These are phyloP conservation scores for Yamadazyma diospyri DNA, from an alignment of 1,139 yeast species.

Conservation along the genomic window DNA sequence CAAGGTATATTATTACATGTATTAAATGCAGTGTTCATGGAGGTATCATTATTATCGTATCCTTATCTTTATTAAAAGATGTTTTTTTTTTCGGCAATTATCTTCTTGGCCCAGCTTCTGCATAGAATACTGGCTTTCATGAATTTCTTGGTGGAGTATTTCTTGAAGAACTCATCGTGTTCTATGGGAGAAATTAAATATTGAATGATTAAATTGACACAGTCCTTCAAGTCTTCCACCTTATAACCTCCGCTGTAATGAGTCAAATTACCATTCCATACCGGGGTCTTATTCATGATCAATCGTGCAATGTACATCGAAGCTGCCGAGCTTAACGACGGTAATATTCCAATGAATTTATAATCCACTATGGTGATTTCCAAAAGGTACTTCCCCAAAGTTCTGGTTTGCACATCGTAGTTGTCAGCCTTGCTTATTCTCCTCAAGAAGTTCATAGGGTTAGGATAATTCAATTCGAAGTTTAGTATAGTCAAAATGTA, in stretches of 20 bases:
- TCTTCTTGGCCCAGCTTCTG: conserved; percentile 84
- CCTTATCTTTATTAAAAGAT: conserved; percentile 22
- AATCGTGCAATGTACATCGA: conserved; percentile 86
- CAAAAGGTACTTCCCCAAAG: conserved; percentile 83
- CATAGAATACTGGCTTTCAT: conserved; percentile 89
- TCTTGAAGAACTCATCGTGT: conserved; percentile 91
- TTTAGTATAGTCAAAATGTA: conserved; percentile 71
- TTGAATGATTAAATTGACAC: conserved; percentile 70
- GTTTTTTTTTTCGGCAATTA: conserved; percentile 34
- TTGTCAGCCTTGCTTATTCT: conserved; percentile 94
- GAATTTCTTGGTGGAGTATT: conserved; percentile 86
- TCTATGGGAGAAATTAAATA: conserved; percentile 80
- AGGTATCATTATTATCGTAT: conserved; percentile 1
- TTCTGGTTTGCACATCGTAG: conserved; percentile 88
- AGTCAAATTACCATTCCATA: conserved; percentile 79
- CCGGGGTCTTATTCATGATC: conserved; percentile 66
- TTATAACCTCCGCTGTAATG: conserved; percentile 94
- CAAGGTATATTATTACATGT: conserved; percentile 7
- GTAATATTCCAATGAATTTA: conserved; percentile 72
- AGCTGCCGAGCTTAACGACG: conserved; percentile 85
- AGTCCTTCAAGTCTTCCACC: conserved; percentile 65
- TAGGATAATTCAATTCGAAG: conserved; percentile 83
- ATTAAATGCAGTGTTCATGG: conserved; percentile 5
- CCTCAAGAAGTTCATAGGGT: conserved; percentile 91
- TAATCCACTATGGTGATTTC: conserved; percentile 83